A percentile compares a stretch with the other conserved stretches of the same genome.
Evolutionary conservation across 2,329 filamentous ascomycete species (phyloP).

Genomic region (Dendrostoma leiphaemia): DNA sequence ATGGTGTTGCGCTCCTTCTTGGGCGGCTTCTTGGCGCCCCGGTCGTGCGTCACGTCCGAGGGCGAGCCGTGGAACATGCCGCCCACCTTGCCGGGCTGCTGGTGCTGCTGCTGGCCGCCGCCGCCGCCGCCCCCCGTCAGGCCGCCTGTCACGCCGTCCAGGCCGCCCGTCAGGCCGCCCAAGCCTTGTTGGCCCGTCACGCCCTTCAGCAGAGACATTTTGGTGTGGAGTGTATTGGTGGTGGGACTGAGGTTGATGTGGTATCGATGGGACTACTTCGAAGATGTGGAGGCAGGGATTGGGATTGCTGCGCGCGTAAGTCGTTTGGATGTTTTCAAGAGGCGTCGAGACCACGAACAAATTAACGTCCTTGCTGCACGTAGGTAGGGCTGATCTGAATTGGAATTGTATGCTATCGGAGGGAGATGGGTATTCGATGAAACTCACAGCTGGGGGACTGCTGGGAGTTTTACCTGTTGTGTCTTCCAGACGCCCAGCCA

Average conservation of each 20-base stretch:
- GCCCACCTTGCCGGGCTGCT: slow-evolving; percentile 13
- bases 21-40: slow-evolving; percentile 24
- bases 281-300: not conserved
- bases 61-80: slow-evolving; percentile 11
- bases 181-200: too few relatives aligned
- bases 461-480: too few relatives aligned
- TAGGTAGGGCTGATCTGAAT: too few relatives aligned
- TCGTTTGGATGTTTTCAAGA: not conserved
- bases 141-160: not conserved
- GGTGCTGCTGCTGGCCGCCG: not conserved
- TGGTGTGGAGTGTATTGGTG: too few relatives aligned
- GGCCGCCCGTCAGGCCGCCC: not conserved
- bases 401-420: too few relatives aligned
- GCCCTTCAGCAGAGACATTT: not conserved
- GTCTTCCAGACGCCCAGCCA: not conserved
- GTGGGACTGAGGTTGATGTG: too few relatives aligned
- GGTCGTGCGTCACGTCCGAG: slow-evolving; percentile 20
- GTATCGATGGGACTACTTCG: too few relatives aligned
- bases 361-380: too few relatives aligned
- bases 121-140: not conserved
- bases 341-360: too few relatives aligned
- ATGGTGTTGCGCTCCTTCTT: slow-evolving; percentile 33
- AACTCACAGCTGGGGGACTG: too few relatives aligned
- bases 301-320: not conserved
- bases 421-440: too few relatives aligned